phyloP scores from a whole-genome alignment of 1,139 yeast species.

The Lizanozyma gosingica region DNA sequence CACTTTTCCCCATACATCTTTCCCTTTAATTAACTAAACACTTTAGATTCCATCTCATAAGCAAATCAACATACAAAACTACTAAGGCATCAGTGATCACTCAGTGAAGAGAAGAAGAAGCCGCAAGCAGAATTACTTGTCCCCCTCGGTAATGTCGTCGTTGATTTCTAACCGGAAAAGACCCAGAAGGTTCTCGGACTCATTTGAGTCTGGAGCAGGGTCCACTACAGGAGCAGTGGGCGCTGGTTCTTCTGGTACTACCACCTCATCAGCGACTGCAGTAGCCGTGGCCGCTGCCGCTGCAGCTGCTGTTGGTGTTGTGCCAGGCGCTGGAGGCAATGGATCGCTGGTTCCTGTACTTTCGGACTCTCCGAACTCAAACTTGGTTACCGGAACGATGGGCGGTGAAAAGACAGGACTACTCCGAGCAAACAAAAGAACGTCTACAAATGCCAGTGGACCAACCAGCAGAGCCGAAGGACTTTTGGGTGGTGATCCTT shows the following conservation, averaged over 20 bases:
- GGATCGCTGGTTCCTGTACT: neutral
- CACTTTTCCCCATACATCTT: conserved; percentile 3
- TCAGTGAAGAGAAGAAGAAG: conserved; percentile 5
- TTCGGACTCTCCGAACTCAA: neutral
- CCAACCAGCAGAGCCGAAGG: neutral
- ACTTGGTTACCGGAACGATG: neutral
- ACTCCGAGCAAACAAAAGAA: neutral
- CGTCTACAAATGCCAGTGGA: neutral
- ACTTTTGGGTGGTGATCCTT: no score
- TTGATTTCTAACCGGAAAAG: conserved; percentile 35
- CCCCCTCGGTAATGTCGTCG: conserved; percentile 10
- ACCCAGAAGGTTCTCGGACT: conserved; percentile 40
- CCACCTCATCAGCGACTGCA: neutral
- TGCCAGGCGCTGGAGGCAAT: no score
- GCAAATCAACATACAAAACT: neutral
- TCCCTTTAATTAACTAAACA: neutral
- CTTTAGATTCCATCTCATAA: neutral
- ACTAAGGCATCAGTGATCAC: no score
- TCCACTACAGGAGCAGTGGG: neutral
- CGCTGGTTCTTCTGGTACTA: neutral
- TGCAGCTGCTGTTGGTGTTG: neutral
- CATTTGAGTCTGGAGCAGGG: conserved; percentile 17
- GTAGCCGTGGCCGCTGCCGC: neutral
- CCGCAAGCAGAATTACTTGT: neutral
- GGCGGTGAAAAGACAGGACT: neutral